These are phyloP conservation scores for Chytridium lagenaria DNA, from an alignment of 371 early-diverging fungal species.

Conservation along the genomic window DNA sequence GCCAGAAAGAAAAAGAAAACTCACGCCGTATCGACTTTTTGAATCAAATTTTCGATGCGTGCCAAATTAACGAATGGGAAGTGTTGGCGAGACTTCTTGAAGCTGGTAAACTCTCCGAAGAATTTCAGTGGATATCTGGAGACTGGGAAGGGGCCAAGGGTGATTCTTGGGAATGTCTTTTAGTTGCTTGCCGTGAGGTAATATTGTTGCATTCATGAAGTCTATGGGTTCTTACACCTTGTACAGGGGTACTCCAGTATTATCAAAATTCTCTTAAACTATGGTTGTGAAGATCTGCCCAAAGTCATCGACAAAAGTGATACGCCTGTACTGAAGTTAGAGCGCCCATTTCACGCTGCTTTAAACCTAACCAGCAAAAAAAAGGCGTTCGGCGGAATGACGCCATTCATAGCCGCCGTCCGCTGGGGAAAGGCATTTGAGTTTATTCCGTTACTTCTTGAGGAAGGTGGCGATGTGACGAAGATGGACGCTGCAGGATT, in stretches of 20 bases:
- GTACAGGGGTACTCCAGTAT: too few relatives aligned
- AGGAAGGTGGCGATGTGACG: constrained; percentile 4
- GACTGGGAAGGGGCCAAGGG: not conserved
- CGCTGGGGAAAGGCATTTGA: not conserved
- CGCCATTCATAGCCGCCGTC: not conserved
- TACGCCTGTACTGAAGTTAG: not conserved
- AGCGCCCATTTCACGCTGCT: constrained; percentile 1
- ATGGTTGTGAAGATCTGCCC: too few relatives aligned
- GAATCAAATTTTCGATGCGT: too few relatives aligned
- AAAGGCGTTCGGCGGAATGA: not conserved
- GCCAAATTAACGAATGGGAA: too few relatives aligned
- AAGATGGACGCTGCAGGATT: not conserved
- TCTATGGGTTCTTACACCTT: too few relatives aligned
- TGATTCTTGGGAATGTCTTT: not conserved
- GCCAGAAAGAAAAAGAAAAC: too few relatives aligned
- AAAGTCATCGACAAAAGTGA: too few relatives aligned
- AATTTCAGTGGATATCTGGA: not conserved
- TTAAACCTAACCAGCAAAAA: too few relatives aligned
- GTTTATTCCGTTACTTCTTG: not conserved
- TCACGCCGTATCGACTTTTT: too few relatives aligned
- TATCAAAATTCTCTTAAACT: too few relatives aligned
- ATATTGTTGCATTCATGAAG: not conserved
- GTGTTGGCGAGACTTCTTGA: too few relatives aligned
- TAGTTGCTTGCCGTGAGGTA: not conserved
- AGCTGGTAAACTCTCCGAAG: too few relatives aligned